These are phyloP conservation scores for Teunomyces panamensis DNA, from an alignment of 805 yeast species.

Conservation along the genomic window DNA sequence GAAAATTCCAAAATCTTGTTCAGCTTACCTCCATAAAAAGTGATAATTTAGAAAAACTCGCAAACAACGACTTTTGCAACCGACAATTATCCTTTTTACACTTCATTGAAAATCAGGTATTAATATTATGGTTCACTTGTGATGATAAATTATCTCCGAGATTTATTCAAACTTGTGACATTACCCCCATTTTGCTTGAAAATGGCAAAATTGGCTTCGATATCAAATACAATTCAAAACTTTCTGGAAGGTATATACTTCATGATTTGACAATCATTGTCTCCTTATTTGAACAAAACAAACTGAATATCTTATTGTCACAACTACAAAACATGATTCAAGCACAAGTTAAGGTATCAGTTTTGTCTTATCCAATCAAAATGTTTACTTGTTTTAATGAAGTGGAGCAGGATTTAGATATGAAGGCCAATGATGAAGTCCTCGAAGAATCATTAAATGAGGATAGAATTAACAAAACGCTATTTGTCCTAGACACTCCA, in stretches of 20 bases:
- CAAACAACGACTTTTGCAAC: not conserved
- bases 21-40: not conserved
- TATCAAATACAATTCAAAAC: not conserved
- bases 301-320: not conserved
- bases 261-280: not conserved
- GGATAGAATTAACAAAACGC: not conserved
- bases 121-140: not conserved
- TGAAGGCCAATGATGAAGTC: not conserved
- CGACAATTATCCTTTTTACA: not conserved
- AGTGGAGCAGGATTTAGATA: not conserved
- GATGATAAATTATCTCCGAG: not conserved
- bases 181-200: not conserved
- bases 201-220: not conserved
- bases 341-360: not conserved
- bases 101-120: conserved; percentile 1
- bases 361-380: not conserved
- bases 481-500: not conserved
- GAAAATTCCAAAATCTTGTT: not conserved
- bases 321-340: not conserved
- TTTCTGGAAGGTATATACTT: not conserved
- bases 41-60: not conserved
- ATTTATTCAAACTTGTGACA: not conserved
- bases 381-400: not conserved
- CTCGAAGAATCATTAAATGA: not conserved
- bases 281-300: not conserved